Conservation (phyloP, 768 basidiomycete species). For the Russula ochroleuca region DNA sequence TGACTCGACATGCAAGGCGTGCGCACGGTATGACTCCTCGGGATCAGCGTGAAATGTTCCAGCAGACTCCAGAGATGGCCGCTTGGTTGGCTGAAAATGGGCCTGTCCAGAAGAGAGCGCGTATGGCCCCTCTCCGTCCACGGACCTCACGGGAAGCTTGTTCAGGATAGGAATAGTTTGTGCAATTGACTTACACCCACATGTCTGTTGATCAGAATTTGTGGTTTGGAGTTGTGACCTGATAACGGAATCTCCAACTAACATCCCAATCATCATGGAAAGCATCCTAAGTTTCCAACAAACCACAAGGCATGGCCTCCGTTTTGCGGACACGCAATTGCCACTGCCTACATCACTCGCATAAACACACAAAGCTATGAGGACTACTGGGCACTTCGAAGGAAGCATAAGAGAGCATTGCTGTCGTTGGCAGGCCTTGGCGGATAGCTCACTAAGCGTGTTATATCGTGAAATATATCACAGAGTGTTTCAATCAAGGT, state of each 20-base stretch:
- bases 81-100: constrained; percentile 15
- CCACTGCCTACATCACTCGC: neutral
- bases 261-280: neutral
- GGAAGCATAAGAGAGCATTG: neutral
- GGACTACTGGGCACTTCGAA: neutral
- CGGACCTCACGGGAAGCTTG: constrained; percentile 2
- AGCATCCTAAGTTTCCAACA: neutral
- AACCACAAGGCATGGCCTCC: neutral
- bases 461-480: neutral
- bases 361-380: neutral
- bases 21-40: constrained; percentile 41
- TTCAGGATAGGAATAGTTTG: constrained; percentile 8
- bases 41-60: constrained; percentile 36
- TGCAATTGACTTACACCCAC: constrained; percentile 12
- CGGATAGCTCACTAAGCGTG: neutral
- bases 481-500: too few relatives aligned
- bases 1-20: constrained; percentile 60
- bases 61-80: constrained; percentile 24
- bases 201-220: constrained; percentile 5
- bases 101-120: constrained; percentile 14
- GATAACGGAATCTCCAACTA: neutral
- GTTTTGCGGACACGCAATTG: neutral
- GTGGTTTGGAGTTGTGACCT: neutral
- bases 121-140: constrained; percentile 1
- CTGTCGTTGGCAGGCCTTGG: neutral